A percentile compares a stretch with the other conserved stretches of the same genome.
Conservation (phyloP, 2,329 filamentous ascomycete species). For the Ceratocystis cacaofunesta region DNA sequence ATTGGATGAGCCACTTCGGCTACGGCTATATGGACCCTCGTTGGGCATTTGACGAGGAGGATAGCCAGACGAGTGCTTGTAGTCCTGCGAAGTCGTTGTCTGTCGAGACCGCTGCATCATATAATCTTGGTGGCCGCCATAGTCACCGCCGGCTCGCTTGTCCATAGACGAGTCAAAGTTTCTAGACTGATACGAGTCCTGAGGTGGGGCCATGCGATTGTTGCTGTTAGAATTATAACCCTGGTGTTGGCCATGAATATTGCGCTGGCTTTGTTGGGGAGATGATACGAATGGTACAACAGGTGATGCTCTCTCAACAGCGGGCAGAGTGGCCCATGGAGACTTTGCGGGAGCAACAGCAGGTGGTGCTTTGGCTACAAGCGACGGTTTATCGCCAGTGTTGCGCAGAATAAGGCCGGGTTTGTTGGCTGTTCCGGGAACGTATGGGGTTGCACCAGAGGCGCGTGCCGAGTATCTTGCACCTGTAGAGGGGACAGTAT, state of each 20-base stretch:
- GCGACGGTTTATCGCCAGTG: conserved; percentile 51
- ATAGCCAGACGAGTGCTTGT: conserved; percentile 13
- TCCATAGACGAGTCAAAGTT: conserved; percentile 10
- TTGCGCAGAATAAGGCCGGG: conserved; percentile 52
- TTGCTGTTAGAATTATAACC: background rate
- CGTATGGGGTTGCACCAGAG: background rate
- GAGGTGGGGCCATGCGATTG: background rate
- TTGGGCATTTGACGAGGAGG: conserved; percentile 9
- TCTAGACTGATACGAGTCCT: conserved; percentile 7
- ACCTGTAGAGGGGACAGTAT: conserved; percentile 14
- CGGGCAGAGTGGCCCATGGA: conserved; percentile 78
- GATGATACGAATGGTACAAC: conserved; percentile 27
- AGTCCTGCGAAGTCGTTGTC: conserved; percentile 12
- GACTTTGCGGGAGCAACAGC: conserved; percentile 64
- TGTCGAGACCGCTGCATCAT: conserved; percentile 12
- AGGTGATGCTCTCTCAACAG: conserved; percentile 67
- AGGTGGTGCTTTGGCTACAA: conserved; percentile 56
- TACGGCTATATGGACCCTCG: conserved; percentile 11
- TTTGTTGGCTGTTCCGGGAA: conserved; percentile 22
- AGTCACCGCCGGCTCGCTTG: conserved; percentile 7
- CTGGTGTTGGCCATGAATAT: conserved; percentile 20
- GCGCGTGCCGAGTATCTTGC: background rate
- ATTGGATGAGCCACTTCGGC: conserved; percentile 13
- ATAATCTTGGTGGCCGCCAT: background rate
- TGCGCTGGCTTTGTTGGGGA: conserved; percentile 21